Percentiles rank a stretch among this genome's conserved stretches.
Conservation (phyloP, 2,329 filamentous ascomycete species). For the Paecilomyces dactylethromorphus region DNA sequence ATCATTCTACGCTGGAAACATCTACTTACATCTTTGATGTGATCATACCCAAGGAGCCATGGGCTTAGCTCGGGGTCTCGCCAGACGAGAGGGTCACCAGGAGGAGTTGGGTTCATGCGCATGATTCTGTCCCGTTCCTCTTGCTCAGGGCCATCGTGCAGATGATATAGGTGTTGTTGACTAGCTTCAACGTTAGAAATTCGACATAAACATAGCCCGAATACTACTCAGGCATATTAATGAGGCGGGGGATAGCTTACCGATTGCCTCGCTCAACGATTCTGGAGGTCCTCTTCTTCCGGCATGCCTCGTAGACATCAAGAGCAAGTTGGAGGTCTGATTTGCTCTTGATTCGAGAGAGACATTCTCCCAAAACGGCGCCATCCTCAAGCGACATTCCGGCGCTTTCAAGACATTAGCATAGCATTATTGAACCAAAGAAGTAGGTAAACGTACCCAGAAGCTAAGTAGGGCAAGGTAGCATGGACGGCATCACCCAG, state of each 20-base stretch:
- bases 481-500: conserved; percentile 60
- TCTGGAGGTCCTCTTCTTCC: conserved; percentile 52
- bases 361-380: conserved; percentile 51
- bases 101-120: conserved; percentile 28
- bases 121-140: conserved; percentile 45
- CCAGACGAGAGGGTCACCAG: conserved; percentile 39
- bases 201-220: not conserved
- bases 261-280: conserved; percentile 53
- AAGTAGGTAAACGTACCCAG: conserved; percentile 22
- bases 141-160: conserved; percentile 54
- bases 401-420: conserved; percentile 31
- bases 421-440: not conserved
- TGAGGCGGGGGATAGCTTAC: not conserved
- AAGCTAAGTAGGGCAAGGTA: conserved; percentile 57
- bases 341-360: conserved; percentile 40
- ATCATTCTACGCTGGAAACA: not conserved
- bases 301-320: conserved; percentile 49
- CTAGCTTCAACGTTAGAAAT: conserved; percentile 10
- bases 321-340: conserved; percentile 32
- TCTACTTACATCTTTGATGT: conserved; percentile 28
- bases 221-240: too few species aligned
- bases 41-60: conserved; percentile 35
- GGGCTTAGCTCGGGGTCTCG: conserved; percentile 34
- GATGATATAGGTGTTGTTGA: conserved; percentile 57
- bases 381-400: conserved; percentile 58